A percentile compares a stretch with the other conserved stretches of the same genome.
Conservation (phyloP, 2,329 filamentous ascomycete genomes). For the Graphilbum fragrans region DNA sequence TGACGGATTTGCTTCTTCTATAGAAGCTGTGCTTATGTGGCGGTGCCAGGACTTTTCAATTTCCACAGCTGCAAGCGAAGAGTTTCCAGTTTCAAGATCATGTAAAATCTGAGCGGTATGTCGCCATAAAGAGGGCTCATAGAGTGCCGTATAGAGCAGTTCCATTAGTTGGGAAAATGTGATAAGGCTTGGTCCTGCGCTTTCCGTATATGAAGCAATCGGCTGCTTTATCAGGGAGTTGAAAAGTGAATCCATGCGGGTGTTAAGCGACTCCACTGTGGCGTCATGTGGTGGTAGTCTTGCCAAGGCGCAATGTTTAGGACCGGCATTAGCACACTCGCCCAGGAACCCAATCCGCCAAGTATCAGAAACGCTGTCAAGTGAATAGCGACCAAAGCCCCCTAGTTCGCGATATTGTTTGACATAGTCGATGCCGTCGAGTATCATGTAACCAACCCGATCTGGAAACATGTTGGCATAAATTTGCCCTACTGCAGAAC, state of each 20-base stretch:
- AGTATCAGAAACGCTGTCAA: slow-evolving; percentile 35
- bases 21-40: too few species aligned
- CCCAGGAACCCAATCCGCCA: slow-evolving; percentile 38
- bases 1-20: too few species aligned
- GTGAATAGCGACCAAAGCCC: slow-evolving; percentile 32
- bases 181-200: slow-evolving; percentile 28
- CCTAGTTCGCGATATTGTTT: slow-evolving; percentile 30
- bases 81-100: slow-evolving; percentile 31
- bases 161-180: slow-evolving; percentile 30
- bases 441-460: slow-evolving; percentile 32
- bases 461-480: slow-evolving; percentile 38
- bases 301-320: slow-evolving; percentile 31
- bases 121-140: slow-evolving; percentile 30
- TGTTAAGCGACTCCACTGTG: slow-evolving; percentile 8
- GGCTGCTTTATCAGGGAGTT: slow-evolving; percentile 24
- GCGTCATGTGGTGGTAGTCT: slow-evolving; percentile 11
- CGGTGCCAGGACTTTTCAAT: slow-evolving; percentile 18
- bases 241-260: slow-evolving; percentile 26
- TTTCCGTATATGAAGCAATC: slow-evolving; percentile 22
- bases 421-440: slow-evolving; percentile 36
- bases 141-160: slow-evolving; percentile 27
- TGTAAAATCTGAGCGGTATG: slow-evolving; percentile 25
- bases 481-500: slow-evolving; percentile 38
- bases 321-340: slow-evolving; percentile 35
- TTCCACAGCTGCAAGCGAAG: slow-evolving; percentile 25